Conservation (phyloP, 2,329 filamentous ascomycete species). For the Diplocarpon mali region DNA sequence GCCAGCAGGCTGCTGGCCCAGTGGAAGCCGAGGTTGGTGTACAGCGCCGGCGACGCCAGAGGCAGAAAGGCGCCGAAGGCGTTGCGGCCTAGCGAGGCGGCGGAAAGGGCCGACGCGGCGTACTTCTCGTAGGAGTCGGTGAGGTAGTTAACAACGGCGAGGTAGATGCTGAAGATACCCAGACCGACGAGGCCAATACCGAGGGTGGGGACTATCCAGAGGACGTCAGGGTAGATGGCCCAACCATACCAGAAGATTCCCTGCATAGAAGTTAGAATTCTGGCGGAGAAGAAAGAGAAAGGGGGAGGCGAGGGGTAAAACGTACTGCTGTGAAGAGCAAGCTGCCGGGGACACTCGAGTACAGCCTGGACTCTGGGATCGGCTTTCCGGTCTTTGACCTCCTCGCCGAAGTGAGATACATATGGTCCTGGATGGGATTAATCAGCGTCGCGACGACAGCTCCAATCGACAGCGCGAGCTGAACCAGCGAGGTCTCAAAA, state of each 20-base stretch:
- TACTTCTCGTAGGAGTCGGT: conserved; percentile 42
- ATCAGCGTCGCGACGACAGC: conserved; percentile 7
- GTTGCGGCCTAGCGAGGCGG: conserved; percentile 32
- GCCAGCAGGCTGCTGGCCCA: conserved; percentile 35
- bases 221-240: conserved; percentile 38
- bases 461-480: conserved; percentile 6
- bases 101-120: conserved; percentile 47
- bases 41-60: conserved; percentile 27
- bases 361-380: conserved; percentile 31
- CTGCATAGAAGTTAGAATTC: too few relatives aligned
- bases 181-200: conserved; percentile 35
- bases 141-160: conserved; percentile 49
- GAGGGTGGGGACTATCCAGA: conserved; percentile 40
- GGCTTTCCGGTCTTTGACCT: neutral
- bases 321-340: conserved; percentile 28
- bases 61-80: conserved; percentile 35
- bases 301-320: too few relatives aligned
- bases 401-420: conserved; percentile 3
- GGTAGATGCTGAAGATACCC: conserved; percentile 42
- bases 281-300: too few relatives aligned
- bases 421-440: conserved; percentile 6
- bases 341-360: conserved; percentile 32
- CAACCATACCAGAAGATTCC: conserved; percentile 48
- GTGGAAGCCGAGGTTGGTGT: conserved; percentile 30
- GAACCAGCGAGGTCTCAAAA: conserved; percentile 33